Percentiles rank a stretch among this genome's conserved stretches.
These are phyloP conservation scores for Debaryomycetaceae sp. DNA, from an alignment of 1,139 yeast genomes.

Conservation along the genomic window DNA sequence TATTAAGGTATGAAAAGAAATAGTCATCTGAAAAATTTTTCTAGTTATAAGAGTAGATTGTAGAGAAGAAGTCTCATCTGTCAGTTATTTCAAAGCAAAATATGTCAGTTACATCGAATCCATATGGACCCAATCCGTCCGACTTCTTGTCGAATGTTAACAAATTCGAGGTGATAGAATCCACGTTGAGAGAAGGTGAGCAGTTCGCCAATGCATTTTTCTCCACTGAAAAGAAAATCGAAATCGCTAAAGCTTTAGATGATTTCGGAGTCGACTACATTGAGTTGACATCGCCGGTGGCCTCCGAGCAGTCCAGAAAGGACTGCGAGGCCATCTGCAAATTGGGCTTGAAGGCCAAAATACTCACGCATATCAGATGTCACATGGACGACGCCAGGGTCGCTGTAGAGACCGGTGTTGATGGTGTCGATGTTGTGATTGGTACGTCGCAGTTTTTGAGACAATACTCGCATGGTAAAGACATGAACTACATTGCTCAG, in stretches of 20 bases:
- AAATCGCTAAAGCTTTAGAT: conserved; percentile 91
- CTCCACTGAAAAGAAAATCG: conserved; percentile 92
- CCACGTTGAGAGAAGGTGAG: conserved; percentile 97
- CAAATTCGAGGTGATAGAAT: conserved; percentile 88
- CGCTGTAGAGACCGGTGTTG: conserved; percentile 97
- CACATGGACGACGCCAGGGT: conserved; percentile 98
- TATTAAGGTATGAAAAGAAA: background rate
- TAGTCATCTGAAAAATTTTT: background rate
- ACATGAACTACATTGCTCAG: conserved; percentile 97
- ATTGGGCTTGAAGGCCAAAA: conserved; percentile 92
- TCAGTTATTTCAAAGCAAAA: conserved; percentile 5
- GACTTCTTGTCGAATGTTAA: conserved; percentile 89
- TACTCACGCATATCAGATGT: conserved; percentile 89
- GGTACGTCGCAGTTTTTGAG: conserved; percentile 96
- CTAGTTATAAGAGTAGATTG: too few relatives aligned
- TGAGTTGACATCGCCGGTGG: conserved; percentile 96
- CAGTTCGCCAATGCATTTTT: conserved; percentile 98
- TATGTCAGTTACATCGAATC: conserved; percentile 43
- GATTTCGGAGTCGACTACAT: conserved; percentile 98
- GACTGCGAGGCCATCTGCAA: conserved; percentile 99
- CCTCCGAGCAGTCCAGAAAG: conserved; percentile 85
- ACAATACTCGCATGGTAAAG: conserved; percentile 96
- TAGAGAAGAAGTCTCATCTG: too few relatives aligned
- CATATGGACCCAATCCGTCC: conserved; percentile 94
- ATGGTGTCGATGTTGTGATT: conserved; percentile 97